Percentiles rank a stretch among this genome's conserved stretches.
Evolutionary conservation across 768 basidiomycete genomes (phyloP).

Genomic region (Kwoniella pini): DNA sequence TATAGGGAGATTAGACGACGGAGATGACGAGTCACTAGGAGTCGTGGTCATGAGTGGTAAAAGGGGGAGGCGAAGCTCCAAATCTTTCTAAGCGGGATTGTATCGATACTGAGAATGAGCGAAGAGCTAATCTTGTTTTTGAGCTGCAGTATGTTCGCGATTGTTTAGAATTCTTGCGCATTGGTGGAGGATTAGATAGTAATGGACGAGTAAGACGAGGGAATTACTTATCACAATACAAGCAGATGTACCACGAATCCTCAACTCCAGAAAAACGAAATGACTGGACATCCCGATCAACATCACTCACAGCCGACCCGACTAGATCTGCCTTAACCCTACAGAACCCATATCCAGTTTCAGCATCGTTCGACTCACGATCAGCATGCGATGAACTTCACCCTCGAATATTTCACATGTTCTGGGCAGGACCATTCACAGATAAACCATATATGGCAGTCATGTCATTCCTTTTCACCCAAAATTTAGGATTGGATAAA

Average conservation of each 20-base stretch:
- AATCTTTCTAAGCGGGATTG: too few species aligned
- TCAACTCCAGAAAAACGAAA: conserved; percentile 52
- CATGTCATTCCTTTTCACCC: conserved; percentile 91
- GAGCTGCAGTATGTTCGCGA: conserved; percentile 83
- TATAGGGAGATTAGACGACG: too few species aligned
- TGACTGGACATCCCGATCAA: conserved; percentile 22
- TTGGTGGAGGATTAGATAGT: conserved; percentile 85
- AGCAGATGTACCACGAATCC: conserved; percentile 80
- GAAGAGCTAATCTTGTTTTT: background rate
- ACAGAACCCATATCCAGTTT: conserved; percentile 38
- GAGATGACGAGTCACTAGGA: too few species aligned
- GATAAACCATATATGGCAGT: conserved; percentile 97
- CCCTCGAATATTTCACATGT: conserved; percentile 94
- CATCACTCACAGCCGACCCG: conserved; percentile 22
- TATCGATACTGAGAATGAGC: background rate
- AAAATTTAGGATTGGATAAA: conserved; percentile 81
- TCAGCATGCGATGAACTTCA: conserved; percentile 78
- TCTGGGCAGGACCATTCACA: conserved; percentile 98
- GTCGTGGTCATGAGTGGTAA: too few species aligned
- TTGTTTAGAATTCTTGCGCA: conserved; percentile 89
- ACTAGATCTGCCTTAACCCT: conserved; percentile 44
- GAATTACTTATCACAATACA: conserved; percentile 73
- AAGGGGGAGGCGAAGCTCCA: too few species aligned
- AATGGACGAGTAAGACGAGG: conserved; percentile 72
- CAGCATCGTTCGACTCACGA: conserved; percentile 34